Percentiles rank a stretch among this genome's conserved stretches.
These are phyloP conservation scores for Colletotrichum australisinense DNA, from an alignment of 2,329 filamentous ascomycete genomes.

Conservation along the genomic window DNA sequence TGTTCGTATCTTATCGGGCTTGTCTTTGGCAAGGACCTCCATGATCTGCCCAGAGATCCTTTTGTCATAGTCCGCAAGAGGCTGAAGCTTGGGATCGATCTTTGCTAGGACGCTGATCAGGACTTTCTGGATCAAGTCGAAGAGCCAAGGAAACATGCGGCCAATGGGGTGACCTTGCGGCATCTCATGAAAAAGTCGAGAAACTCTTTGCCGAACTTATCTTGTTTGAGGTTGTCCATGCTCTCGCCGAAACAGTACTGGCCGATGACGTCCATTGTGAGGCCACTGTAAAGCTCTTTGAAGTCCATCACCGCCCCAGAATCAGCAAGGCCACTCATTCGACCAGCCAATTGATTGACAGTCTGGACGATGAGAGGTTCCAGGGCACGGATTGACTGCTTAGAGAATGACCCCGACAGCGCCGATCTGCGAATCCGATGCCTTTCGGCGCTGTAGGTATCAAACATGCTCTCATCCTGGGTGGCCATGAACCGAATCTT, in stretches of 20 bases:
- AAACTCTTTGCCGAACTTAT: conserved; percentile 45
- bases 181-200: conserved; percentile 40
- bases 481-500: conserved; percentile 35
- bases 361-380: conserved; percentile 49
- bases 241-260: conserved; percentile 46
- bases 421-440: conserved; percentile 54
- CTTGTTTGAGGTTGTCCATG: conserved; percentile 20
- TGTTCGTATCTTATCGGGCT: conserved; percentile 34
- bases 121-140: conserved; percentile 36
- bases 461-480: conserved; percentile 38
- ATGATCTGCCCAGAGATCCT: conserved; percentile 28
- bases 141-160: conserved; percentile 36
- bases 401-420: conserved; percentile 57
- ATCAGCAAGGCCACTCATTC: conserved; percentile 43
- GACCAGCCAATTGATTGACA: conserved; percentile 42
- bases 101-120: conserved; percentile 24
- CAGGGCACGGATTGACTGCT: conserved; percentile 47
- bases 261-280: conserved; percentile 49
- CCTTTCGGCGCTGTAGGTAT: conserved; percentile 50
- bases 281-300: conserved; percentile 39
- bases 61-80: conserved; percentile 34
- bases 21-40: conserved; percentile 12
- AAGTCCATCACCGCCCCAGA: conserved; percentile 34
- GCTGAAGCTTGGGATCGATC: conserved; percentile 33
- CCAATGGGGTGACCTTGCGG: conserved; percentile 35